Base-by-base conservation (phyloP, 192 early-diverging fungal species). In the Podila verticillata region DNA sequence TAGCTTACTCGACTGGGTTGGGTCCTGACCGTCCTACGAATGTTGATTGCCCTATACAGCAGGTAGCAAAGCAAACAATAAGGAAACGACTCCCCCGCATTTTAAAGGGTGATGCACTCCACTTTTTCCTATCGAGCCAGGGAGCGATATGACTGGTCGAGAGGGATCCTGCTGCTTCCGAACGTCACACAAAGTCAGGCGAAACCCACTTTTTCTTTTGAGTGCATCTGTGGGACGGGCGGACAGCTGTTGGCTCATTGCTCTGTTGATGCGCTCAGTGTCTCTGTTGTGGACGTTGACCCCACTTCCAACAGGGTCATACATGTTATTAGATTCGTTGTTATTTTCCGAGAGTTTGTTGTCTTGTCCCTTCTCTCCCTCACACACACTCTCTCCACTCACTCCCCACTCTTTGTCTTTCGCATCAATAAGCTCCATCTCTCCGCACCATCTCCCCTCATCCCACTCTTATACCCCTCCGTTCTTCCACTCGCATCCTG, bases 151-250 rank as follows among this genome's bases (percentile, higher is more conserved):
- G 51, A 54, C n/a, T 54, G 51, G 51, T 24, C 24, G 22, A 54
- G n/a, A 54, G 24, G 17, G 20, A n/a, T 5, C 51, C 51, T 54
- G 51, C 51, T 24, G 51, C 24, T 24, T n/a, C 51, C 51, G 51
- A 54, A n/a, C 3, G 51, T 54, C 51, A 54, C 51, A 54, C 51
- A 54, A 54, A n/a, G 51, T 54, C 51, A 54, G 20, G 51, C 51
- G n/a, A 24, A 26, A 54, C 51, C 51, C 51, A n/a, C 20, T n/a
- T 54, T 54, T 54, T 54, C 8, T 54, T 54, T 54, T 22, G 39
- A 44, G 39, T 44, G 39, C 0, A 17, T 15, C 1, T 44, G 13
- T 8, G 36, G 8, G 36, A 8, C 36, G 9, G 36, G n/a, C n/a
- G n/a, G n/a, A n/a, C n/a, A 39, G 8, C 0, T 51, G 17, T 47